A percentile compares a stretch with the other conserved stretches of the same genome.
Conservation (phyloP, 2,329 filamentous ascomycete genomes). For the Delphinella strobiligena region DNA sequence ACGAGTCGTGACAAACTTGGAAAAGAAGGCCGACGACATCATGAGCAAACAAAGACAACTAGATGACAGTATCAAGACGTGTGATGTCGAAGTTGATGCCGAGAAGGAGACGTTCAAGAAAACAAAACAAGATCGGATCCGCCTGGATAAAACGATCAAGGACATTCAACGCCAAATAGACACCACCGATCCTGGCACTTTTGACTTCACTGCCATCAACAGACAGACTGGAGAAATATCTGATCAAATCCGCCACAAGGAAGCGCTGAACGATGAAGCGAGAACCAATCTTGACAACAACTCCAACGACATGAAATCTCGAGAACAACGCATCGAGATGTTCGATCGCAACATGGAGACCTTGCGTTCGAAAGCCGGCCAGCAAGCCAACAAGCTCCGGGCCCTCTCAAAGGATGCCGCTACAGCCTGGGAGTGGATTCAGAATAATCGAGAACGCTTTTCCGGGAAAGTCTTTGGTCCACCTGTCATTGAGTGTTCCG, state of each 20-base stretch:
- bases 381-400: slow-evolving; percentile 56
- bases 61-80: slow-evolving; percentile 22
- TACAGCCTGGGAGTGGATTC: slow-evolving; percentile 70
- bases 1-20: slow-evolving; percentile 42
- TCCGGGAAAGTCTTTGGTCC: slow-evolving; percentile 70
- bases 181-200: slow-evolving; percentile 51
- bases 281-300: slow-evolving; percentile 13
- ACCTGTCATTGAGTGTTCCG: slow-evolving; percentile 64
- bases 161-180: slow-evolving; percentile 51
- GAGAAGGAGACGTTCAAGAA: slow-evolving; percentile 30
- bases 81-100: slow-evolving; percentile 21
- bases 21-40: slow-evolving; percentile 28
- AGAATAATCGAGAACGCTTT: slow-evolving; percentile 56
- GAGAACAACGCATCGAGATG: slow-evolving; percentile 26
- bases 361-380: slow-evolving; percentile 63
- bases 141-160: slow-evolving; percentile 40
- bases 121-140: slow-evolving; percentile 18
- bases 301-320: slow-evolving; percentile 22
- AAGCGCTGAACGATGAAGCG: slow-evolving; percentile 24
- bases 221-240: slow-evolving; percentile 54
- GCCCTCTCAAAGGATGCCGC: slow-evolving; percentile 50
- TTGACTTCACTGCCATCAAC: slow-evolving; percentile 61
- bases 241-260: slow-evolving; percentile 30
- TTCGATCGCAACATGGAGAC: slow-evolving; percentile 40
- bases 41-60: slow-evolving; percentile 27